Percentiles rank a stretch among this genome's conserved stretches.
Conservation (phyloP, 306 rosid species). For the Cucurbita argyrosperma region DNA sequence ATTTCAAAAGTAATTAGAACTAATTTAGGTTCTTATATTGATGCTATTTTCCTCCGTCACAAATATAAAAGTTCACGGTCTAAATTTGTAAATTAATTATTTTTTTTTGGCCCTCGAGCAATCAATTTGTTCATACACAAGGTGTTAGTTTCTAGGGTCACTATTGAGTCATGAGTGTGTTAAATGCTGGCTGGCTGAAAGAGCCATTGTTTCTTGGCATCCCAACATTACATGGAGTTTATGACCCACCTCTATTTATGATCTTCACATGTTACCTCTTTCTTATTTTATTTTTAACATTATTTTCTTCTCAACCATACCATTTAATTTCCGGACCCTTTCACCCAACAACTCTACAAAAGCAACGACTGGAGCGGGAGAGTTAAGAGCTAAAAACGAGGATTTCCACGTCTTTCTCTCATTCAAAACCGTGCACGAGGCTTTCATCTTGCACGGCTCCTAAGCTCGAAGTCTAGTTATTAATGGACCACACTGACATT, state of each 20-base stretch:
- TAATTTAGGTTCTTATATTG: too few species aligned
- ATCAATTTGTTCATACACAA: neutral
- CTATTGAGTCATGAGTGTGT: neutral
- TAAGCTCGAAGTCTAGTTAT: neutral
- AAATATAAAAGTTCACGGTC: too few species aligned
- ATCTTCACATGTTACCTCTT: slow-evolving; percentile 9
- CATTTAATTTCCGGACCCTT: neutral
- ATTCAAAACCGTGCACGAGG: too few species aligned
- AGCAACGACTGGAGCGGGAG: too few species aligned
- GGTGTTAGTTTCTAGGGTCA: neutral
- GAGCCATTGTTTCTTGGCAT: neutral
- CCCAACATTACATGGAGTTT: neutral
- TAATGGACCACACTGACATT: neutral
- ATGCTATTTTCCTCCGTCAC: neutral
- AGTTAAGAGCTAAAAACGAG: too few species aligned
- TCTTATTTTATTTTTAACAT: too few species aligned
- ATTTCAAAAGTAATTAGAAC: too few species aligned
- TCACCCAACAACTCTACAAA: neutral
- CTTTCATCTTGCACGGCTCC: too few species aligned
- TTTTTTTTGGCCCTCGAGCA: neutral
- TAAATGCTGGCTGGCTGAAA: neutral
- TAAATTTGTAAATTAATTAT: too few species aligned
- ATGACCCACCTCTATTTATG: slow-evolving; percentile 19
- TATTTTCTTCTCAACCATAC: neutral
- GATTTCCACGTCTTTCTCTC: too few species aligned